phyloP scores from a whole-genome alignment of 495 filamentous ascomycete genomes.

The Lasiosphaeria hispida region DNA sequence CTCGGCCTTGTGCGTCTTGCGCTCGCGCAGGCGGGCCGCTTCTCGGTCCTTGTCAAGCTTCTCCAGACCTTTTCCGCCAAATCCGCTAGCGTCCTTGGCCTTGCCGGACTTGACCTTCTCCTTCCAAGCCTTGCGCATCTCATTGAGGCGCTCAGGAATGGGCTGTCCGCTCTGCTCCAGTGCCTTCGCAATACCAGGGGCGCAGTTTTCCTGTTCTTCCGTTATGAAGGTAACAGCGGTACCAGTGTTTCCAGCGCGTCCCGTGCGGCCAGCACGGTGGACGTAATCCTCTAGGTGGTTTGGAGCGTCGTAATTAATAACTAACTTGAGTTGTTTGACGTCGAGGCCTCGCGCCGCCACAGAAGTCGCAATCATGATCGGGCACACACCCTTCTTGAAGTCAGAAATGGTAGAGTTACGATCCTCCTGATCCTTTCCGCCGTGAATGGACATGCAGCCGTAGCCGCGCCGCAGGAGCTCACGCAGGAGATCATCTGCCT shows the following conservation, averaged over 20 bases:
- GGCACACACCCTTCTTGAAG: slow-evolving; percentile 89
- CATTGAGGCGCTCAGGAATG: slow-evolving; percentile 64
- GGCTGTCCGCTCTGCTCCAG: slow-evolving; percentile 85
- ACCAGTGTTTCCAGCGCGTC: slow-evolving; percentile 90
- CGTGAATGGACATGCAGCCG: slow-evolving; percentile 93
- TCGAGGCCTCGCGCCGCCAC: slow-evolving; percentile 94
- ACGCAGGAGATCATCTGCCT: slow-evolving; percentile 78
- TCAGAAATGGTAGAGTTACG: slow-evolving; percentile 91
- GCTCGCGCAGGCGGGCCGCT: slow-evolving; percentile 75
- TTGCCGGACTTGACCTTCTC: slow-evolving; percentile 92
- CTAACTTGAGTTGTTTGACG: slow-evolving; percentile 93
- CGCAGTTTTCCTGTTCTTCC: slow-evolving; percentile 84
- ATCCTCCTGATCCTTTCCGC: slow-evolving; percentile 93
- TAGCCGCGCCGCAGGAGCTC: slow-evolving; percentile 87
- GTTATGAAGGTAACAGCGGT: slow-evolving; percentile 95
- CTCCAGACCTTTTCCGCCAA: slow-evolving; percentile 93
- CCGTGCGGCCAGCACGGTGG: slow-evolving; percentile 91
- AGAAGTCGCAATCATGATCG: slow-evolving; percentile 90
- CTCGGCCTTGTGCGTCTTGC: slow-evolving; percentile 84
- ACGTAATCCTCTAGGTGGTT: slow-evolving; percentile 99
- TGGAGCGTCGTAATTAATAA: slow-evolving; percentile 95
- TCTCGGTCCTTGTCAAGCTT: slow-evolving; percentile 88
- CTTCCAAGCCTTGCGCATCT: slow-evolving; percentile 64
- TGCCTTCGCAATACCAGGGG: slow-evolving; percentile 87
- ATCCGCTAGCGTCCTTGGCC: slow-evolving; percentile 83